A percentile compares a stretch with the other conserved stretches of the same genome.
Conservation (phyloP, 768 basidiomycete species). For the Boletus vinaceobasis region DNA sequence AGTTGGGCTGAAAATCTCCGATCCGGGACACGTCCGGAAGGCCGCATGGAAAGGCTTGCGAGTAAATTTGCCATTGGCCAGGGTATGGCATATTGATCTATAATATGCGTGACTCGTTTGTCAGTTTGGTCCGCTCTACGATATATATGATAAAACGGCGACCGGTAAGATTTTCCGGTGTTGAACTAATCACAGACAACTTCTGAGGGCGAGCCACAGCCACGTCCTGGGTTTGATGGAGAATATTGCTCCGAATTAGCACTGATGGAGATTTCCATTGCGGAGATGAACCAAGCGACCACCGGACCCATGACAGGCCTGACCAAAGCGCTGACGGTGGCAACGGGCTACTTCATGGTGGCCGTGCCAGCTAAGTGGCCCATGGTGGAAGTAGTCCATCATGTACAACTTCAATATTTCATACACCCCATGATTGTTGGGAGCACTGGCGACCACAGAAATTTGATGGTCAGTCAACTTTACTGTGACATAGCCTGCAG, state of each 20-base stretch:
- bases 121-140: constrained; percentile 2
- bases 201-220: neutral
- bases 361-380: too few species aligned
- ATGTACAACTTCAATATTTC: too few species aligned
- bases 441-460: neutral
- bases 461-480: neutral
- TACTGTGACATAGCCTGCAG: too few species aligned
- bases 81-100: constrained; percentile 8
- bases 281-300: neutral
- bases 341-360: too few species aligned
- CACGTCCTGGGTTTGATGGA: neutral
- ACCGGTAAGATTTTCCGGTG: neutral
- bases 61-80: constrained; percentile 24
- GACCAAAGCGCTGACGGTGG: too few species aligned
- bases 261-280: neutral
- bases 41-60: constrained; percentile 4
- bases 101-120: neutral
- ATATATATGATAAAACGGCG: neutral
- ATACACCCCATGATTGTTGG: too few species aligned
- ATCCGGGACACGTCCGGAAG: constrained; percentile 20
- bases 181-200: neutral
- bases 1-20: constrained; percentile 24
- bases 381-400: too few species aligned
- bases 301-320: neutral
- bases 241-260: neutral